A percentile compares a stretch with the other conserved stretches of the same genome.
These are phyloP conservation scores for Cladosporium sp. DNA, from an alignment of 2,329 filamentous ascomycete species.

Conservation along the genomic window DNA sequence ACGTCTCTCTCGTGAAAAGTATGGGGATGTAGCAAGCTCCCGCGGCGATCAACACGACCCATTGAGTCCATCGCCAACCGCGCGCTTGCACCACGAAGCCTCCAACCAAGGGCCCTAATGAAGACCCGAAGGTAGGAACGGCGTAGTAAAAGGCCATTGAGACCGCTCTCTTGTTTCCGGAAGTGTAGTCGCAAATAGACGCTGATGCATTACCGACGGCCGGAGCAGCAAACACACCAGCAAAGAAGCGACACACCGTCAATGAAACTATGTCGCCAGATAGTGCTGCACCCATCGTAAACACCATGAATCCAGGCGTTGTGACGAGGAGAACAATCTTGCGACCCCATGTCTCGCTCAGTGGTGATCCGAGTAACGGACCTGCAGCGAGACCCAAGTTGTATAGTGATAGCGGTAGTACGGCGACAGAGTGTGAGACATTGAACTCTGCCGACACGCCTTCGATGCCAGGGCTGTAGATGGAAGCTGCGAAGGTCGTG, in stretches of 20 bases:
- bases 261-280: conserved; percentile 29
- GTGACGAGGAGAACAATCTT: conserved; percentile 41
- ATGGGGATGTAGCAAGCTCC: conserved; percentile 35
- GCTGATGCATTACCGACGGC: conserved; percentile 36
- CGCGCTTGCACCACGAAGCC: conserved; percentile 34
- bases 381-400: conserved; percentile 43
- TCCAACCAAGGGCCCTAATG: conserved; percentile 43
- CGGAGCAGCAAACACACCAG: conserved; percentile 46
- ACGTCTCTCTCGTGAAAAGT: conserved; percentile 35
- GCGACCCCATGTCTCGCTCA: conserved; percentile 43
- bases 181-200: conserved; percentile 38
- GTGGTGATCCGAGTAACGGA: conserved; percentile 40
- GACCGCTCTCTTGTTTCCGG: conserved; percentile 32
- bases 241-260: conserved; percentile 47
- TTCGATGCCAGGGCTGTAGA: conserved; percentile 35
- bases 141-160: conserved; percentile 32
- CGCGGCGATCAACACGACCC: conserved; percentile 37
- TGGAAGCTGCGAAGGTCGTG: conserved; percentile 36
- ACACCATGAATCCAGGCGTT: conserved; percentile 40
- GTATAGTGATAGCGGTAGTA: conserved; percentile 42
- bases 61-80: conserved; percentile 42
- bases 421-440: conserved; percentile 35
- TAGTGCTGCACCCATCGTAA: conserved; percentile 39
- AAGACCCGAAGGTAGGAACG: conserved; percentile 32
- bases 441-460: conserved; percentile 31